These are phyloP conservation scores for Trichoderma sp. DNA, from an alignment of 2,329 filamentous ascomycete species.

Conservation along the genomic window DNA sequence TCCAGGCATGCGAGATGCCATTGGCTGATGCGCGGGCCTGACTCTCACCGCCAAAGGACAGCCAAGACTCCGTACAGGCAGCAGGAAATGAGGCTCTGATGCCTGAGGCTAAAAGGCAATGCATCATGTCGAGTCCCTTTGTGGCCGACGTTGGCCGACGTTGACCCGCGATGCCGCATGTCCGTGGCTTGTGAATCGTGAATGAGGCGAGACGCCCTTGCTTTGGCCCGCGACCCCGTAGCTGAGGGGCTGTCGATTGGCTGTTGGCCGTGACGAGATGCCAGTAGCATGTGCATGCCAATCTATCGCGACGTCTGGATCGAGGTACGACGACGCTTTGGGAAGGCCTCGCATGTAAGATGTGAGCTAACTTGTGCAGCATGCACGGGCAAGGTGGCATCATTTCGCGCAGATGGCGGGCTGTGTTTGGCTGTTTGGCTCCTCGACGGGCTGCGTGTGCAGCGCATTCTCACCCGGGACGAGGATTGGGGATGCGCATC, in stretches of 20 bases:
- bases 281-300: neutral
- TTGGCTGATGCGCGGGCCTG: neutral
- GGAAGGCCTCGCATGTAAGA: neutral
- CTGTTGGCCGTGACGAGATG: neutral
- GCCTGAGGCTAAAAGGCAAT: constrained; percentile 6
- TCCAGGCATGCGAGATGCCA: neutral
- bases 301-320: constrained; percentile 3
- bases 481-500: constrained; percentile 6
- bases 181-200: neutral
- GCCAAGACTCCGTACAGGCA: neutral
- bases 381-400: constrained; percentile 5
- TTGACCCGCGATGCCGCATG: neutral
- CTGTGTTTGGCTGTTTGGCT: neutral
- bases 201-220: neutral
- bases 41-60: constrained; percentile 11
- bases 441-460: neutral
- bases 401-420: neutral
- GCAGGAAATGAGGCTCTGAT: neutral
- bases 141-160: neutral
- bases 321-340: constrained; percentile 2
- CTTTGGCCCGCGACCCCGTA: neutral
- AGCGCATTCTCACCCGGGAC: neutral
- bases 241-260: neutral
- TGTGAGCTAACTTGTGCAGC: neutral
- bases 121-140: neutral